These are phyloP conservation scores for Acephala macrosclerotiorum DNA, from an alignment of 2,329 filamentous ascomycete species.

Conservation along the genomic window DNA sequence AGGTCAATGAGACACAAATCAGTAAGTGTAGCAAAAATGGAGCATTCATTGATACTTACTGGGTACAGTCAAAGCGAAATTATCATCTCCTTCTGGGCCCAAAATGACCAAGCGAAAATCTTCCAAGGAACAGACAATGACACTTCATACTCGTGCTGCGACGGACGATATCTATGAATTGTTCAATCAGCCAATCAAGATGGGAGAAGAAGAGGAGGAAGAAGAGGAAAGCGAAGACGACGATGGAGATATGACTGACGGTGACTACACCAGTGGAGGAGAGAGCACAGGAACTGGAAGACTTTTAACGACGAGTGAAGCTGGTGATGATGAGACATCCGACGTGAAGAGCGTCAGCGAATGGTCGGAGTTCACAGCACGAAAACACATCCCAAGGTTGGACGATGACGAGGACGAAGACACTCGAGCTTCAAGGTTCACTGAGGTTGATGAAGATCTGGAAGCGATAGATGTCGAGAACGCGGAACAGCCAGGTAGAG, in stretches of 20 bases:
- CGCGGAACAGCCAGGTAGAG: slow-evolving; percentile 46
- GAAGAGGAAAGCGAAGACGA: slow-evolving; percentile 67
- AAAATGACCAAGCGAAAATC: slow-evolving; percentile 77
- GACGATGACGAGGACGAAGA: slow-evolving; percentile 47
- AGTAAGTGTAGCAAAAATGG: slow-evolving; percentile 64
- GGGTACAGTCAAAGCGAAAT: slow-evolving; percentile 82
- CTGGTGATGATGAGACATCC: slow-evolving; percentile 65
- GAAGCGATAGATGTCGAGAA: slow-evolving; percentile 43
- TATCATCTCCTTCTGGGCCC: slow-evolving; percentile 86
- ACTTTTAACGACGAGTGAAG: slow-evolving; percentile 71
- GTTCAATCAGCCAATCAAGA: slow-evolving; percentile 83
- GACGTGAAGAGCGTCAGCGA: slow-evolving; percentile 74
- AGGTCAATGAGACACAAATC: slow-evolving; percentile 91
- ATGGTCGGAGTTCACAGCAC: slow-evolving; percentile 88
- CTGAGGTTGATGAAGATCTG: slow-evolving; percentile 47
- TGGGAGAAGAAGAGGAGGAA: slow-evolving; percentile 45
- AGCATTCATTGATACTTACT: slow-evolving; percentile 41
- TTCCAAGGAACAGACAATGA: slow-evolving; percentile 91
- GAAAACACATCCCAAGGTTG: slow-evolving; percentile 69
- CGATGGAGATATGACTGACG: slow-evolving; percentile 65
- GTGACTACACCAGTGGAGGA: slow-evolving; percentile 82
- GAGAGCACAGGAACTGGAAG: slow-evolving; percentile 85
- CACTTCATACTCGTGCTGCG: slow-evolving; percentile 90
- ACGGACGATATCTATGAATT: slow-evolving; percentile 98
- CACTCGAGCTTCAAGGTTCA: slow-evolving; percentile 50